Base-by-base conservation (phyloP, 225 moss, liverwort and hornwort species). In the Neckera pumila region DNA sequence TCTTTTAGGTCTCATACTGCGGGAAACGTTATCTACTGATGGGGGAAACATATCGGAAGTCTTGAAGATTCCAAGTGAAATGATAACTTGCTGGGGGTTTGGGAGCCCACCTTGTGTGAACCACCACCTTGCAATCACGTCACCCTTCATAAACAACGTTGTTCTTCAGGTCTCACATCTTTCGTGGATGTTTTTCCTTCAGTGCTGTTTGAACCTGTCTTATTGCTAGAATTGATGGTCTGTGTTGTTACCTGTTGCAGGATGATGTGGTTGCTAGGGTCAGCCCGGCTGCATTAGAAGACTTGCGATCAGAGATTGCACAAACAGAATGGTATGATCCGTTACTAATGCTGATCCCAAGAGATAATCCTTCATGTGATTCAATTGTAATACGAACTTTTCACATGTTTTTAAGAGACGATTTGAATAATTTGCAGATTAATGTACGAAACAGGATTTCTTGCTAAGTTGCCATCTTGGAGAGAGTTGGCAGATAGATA, bases 31-130 rank as follows among this genome's bases (percentile, higher is more conserved):
- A 43, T 79, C 81, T 58, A 87, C 91, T 74, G 66, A 90, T 80
- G 90, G 90, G 34, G 91, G 83, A 86, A 93, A 89, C 57, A 61
- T 94, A 47, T 96, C 95, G 20, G 86, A 89, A 57, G 42, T 87
- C 78, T 93, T 98, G 70, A 94, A 93, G 56, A 89, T 95, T 54
- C 92, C 89, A 43, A 89, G 88, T 83, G 92, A 93, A 47, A 76
- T 88, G 88, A 91, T 98, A 57, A 94, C 93, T 14, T 98, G 95
- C 90, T 98, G 97, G 97, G 97, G 95, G 6, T 96, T 94, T 79
- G 95, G 94, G 72, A 95, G 97, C 85, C 96, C 97, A 25, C 97
- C 97, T 63, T 98, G 97, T 94, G 94, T 96, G 30, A 90, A 98
- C 82, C 87, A 86, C 73, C 88, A 88, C 65, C 90, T 95, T 87